Evolutionary conservation across 2,329 filamentous ascomycete genomes (phyloP).

Genomic region (Aspergillus novoparasiticus): DNA sequence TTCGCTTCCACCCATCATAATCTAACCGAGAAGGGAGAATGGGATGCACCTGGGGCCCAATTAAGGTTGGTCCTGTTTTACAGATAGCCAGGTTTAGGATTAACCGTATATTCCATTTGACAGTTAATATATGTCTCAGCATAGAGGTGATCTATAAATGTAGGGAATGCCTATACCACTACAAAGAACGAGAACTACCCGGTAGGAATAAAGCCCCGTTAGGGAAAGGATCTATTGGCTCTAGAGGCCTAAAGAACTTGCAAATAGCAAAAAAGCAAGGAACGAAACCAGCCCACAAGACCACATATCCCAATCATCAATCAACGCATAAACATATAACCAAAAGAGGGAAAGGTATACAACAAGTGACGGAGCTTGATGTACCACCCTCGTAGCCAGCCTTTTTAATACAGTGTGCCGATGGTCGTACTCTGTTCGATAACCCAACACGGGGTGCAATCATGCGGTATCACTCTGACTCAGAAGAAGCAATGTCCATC

Average conservation of each 20-base stretch:
- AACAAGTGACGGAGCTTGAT: not conserved
- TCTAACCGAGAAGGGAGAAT: too few species aligned
- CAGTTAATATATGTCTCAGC: too few species aligned
- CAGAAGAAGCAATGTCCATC: not conserved
- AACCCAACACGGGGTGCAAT: not conserved
- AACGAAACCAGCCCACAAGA: not conserved
- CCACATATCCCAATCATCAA: not conserved
- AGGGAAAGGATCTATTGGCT: not conserved
- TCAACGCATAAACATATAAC: not conserved
- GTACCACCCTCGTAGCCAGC: not conserved
- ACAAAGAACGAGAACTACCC: not conserved
- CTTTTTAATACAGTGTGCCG: not conserved
- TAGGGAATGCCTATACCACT: too few species aligned
- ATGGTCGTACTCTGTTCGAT: too few species aligned
- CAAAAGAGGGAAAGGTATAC: not conserved
- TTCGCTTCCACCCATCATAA: too few species aligned
- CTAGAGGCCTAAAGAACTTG: not conserved
- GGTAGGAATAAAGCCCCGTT: not conserved
- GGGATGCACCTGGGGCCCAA: too few species aligned
- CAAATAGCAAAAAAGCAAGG: not conserved
- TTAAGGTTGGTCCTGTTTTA: too few species aligned
- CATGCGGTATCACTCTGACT: not conserved
- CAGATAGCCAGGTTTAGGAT: too few species aligned
- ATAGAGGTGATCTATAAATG: not conserved
- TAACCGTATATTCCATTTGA: too few species aligned